A percentile compares a stretch with the other conserved stretches of the same genome.
These are phyloP conservation scores for Durotheca rogersii DNA, from an alignment of 495 filamentous ascomycete genomes.

Conservation along the genomic window DNA sequence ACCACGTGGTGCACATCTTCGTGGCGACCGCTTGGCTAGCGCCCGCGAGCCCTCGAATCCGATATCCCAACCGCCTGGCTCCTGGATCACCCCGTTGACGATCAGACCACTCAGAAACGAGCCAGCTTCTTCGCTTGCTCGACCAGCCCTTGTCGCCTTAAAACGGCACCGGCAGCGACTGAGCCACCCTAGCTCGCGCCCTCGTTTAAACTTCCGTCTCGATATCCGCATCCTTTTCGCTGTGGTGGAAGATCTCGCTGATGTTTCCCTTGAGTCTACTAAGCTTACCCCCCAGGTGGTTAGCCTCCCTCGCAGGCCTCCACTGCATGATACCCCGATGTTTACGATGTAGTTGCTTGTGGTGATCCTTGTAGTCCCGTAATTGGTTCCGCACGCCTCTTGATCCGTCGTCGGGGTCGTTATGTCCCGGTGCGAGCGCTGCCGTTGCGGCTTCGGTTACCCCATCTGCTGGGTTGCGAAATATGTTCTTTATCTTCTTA, in stretches of 20 bases:
- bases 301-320: constrained; percentile 60
- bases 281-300: constrained; percentile 60
- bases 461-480: constrained; percentile 39
- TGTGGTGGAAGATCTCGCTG: constrained; percentile 52
- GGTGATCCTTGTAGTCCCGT: constrained; percentile 57
- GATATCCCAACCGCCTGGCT: too few species aligned
- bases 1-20: too few species aligned
- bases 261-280: constrained; percentile 56
- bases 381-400: constrained; percentile 45
- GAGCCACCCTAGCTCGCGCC: too few species aligned
- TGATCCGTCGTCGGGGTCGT: constrained; percentile 37
- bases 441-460: constrained; percentile 20
- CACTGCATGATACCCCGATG: constrained; percentile 71
- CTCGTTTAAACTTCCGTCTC: constrained; percentile 63
- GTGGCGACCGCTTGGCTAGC: too few species aligned
- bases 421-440: constrained; percentile 32
- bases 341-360: constrained; percentile 59
- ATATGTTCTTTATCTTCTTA: constrained; percentile 36
- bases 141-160: too few species aligned
- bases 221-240: constrained; percentile 58
- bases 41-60: too few species aligned
- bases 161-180: too few species aligned
- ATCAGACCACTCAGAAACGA: too few species aligned
- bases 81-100: too few species aligned
- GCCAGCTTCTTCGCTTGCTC: not conserved